Evolutionary conservation across 1,139 yeast species (phyloP).

Genomic region (Protomyces pachydermus): DNA sequence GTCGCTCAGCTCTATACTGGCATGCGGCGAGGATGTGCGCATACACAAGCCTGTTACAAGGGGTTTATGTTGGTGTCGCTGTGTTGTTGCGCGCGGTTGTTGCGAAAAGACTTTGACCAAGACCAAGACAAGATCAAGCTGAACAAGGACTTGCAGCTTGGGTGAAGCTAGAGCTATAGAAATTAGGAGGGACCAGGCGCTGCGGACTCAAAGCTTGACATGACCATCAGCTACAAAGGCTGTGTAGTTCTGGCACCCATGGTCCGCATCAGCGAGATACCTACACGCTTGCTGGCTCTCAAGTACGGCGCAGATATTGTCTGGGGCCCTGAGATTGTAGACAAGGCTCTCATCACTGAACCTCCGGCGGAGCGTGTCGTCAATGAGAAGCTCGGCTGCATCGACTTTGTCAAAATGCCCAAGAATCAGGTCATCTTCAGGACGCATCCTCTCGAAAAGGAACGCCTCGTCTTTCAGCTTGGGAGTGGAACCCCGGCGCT

Average conservation of each 20-base stretch:
- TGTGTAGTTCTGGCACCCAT: conserved; percentile 28
- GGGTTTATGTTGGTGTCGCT: no score
- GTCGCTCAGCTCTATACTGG: background rate
- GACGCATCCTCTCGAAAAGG: conserved; percentile 59
- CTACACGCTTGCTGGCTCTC: conserved; percentile 73
- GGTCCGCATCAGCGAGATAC: conserved; percentile 90
- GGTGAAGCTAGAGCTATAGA: no score
- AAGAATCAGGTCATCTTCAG: conserved; percentile 56
- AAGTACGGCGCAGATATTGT: conserved; percentile 87
- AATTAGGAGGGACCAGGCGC: no score
- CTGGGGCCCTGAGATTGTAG: conserved; percentile 93
- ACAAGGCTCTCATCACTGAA: conserved; percentile 59
- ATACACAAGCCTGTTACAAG: no score
- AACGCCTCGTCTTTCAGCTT: conserved; percentile 67
- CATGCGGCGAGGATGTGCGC: background rate
- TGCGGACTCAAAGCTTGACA: background rate
- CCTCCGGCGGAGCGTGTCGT: conserved; percentile 54
- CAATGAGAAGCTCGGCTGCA: conserved; percentile 44
- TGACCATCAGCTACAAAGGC: conserved; percentile 17
- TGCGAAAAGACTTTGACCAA: no score
- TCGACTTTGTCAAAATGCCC: conserved; percentile 43
- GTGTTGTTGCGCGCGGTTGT: no score
- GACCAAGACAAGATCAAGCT: no score
- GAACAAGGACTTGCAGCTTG: no score
- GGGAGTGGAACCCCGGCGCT: conserved; percentile 79